Evolutionary conservation across 2,329 filamentous ascomycete genomes (phyloP).

Genomic region (Geoglossum cookeanum): DNA sequence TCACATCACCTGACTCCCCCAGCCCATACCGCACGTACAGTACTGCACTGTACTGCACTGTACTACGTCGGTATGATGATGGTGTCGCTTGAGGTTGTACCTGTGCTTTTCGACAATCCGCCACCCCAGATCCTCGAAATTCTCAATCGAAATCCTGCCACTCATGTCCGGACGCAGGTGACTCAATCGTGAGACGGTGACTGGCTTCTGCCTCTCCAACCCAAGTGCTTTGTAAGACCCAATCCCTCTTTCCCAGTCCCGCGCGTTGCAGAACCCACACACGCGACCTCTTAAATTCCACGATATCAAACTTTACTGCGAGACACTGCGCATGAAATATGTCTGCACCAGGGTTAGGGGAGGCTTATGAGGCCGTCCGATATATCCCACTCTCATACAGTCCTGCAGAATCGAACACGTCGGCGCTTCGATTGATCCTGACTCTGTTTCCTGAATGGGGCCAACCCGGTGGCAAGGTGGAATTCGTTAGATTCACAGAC

Average conservation of each 20-base stretch:
- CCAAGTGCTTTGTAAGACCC: not conserved
- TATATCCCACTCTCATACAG: slow-evolving; percentile 64
- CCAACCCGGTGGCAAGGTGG: slow-evolving; percentile 49
- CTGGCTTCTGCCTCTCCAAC: not conserved
- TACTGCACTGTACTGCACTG: too few relatives aligned
- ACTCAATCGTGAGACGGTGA: not conserved
- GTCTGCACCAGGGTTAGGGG: not conserved
- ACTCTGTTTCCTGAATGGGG: slow-evolving; percentile 72
- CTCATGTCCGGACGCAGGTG: not conserved
- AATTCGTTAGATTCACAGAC: slow-evolving; percentile 85
- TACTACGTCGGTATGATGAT: too few relatives aligned
- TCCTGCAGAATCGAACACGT: slow-evolving; percentile 54
- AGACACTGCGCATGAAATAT: not conserved
- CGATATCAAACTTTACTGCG: not conserved
- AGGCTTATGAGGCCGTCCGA: slow-evolving; percentile 9
- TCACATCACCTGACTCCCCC: too few relatives aligned
- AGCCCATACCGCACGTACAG: too few relatives aligned
- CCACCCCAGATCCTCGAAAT: not conserved
- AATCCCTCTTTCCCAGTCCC: not conserved
- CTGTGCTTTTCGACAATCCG: not conserved
- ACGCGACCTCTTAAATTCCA: not conserved
- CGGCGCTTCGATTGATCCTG: slow-evolving; percentile 61
- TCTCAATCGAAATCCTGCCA: not conserved
- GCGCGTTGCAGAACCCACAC: not conserved
- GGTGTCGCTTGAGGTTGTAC: not conserved